Base-by-base conservation (phyloP, 371 early-diverging fungal species). In the Mucor circinelloides region DNA sequence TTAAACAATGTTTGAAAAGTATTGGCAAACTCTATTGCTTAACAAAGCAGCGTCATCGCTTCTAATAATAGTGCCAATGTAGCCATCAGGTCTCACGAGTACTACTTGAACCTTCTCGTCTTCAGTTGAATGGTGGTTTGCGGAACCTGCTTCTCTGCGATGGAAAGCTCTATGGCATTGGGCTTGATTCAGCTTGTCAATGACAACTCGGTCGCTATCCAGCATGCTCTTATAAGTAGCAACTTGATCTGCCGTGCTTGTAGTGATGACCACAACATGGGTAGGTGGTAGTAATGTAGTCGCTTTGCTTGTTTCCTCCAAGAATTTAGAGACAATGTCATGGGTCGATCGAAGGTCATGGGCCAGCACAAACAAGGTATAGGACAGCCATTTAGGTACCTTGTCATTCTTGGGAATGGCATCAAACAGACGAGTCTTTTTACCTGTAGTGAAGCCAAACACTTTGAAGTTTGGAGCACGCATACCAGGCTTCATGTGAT, bases 401-500 rank as follows among this genome's bases (percentile, higher is more conserved):
- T 44, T 15, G 34, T 10, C 19, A 12, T 65, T 60, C 34, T 64
- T 67, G 12, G 34, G 54, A 6, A 67, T 46, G 13, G 58, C 57
- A 48, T 79, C 78, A 65, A 78, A 77, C 9, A 82, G 34, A 3
- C 77, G 69, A 3, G 68, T 70, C 64, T 82, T 82, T 36, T 73
- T 69, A 3, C 80, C 78, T 6, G 74, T 58, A 0, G 64, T 55
- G 38, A 55, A 72, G 8, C 71, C 65, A 66, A 79, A 67, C 7
- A 77, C 79, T 58, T 82, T 82, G 55, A 58, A 77, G 25, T 82
- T 69, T 12, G 79, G 82, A 30, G 82, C 82, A 60, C 82, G 72
- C 74, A 76, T 75, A 68, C 82, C 82, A 13, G 75, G 48, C 28
- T 69, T 64, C 36, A 76, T 46, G 15, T 28, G 27, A 19, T 65